Percentiles rank a stretch among this genome's conserved stretches.
Conservation (phyloP, 2,329 filamentous ascomycete species). For the Arthrinium puccinioides region DNA sequence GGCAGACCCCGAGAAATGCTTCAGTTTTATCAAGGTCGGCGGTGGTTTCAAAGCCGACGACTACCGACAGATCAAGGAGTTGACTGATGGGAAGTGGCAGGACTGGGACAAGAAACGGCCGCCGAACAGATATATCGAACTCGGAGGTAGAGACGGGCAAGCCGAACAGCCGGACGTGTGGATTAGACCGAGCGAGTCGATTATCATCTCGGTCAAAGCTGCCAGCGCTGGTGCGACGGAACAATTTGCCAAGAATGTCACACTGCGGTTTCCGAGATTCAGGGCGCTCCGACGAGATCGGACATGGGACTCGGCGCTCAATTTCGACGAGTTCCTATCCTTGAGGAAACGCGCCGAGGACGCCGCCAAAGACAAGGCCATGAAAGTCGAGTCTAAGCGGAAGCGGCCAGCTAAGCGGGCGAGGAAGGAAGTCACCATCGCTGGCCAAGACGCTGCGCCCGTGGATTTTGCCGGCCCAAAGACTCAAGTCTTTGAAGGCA, state of each 20-base stretch:
- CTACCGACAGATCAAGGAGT: constrained; percentile 73
- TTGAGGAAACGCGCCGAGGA: constrained; percentile 62
- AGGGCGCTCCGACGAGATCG: constrained; percentile 76
- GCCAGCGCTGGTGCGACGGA: constrained; percentile 69
- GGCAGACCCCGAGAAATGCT: constrained; percentile 65
- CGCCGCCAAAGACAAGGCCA: constrained; percentile 65
- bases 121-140: constrained; percentile 70
- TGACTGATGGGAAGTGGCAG: constrained; percentile 86
- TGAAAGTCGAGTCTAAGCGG: constrained; percentile 67
- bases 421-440: constrained; percentile 64
- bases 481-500: constrained; percentile 63
- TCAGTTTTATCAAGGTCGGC: constrained; percentile 98
- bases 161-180: constrained; percentile 81
- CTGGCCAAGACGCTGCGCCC: constrained; percentile 52
- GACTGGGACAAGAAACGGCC: constrained; percentile 75
- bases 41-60: constrained; percentile 83
- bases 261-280: constrained; percentile 87
- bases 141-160: constrained; percentile 71
- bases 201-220: constrained; percentile 86
- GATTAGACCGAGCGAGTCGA: constrained; percentile 82
- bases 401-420: constrained; percentile 50
- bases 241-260: constrained; percentile 69
- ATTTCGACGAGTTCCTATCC: constrained; percentile 68
- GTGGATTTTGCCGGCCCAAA: constrained; percentile 45
- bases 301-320: constrained; percentile 72